Evolutionary conservation across 768 basidiomycete genomes (phyloP), one percentile per base, ranked within the genome.

Genomic region (Rhodotorula toruloides): DNA sequence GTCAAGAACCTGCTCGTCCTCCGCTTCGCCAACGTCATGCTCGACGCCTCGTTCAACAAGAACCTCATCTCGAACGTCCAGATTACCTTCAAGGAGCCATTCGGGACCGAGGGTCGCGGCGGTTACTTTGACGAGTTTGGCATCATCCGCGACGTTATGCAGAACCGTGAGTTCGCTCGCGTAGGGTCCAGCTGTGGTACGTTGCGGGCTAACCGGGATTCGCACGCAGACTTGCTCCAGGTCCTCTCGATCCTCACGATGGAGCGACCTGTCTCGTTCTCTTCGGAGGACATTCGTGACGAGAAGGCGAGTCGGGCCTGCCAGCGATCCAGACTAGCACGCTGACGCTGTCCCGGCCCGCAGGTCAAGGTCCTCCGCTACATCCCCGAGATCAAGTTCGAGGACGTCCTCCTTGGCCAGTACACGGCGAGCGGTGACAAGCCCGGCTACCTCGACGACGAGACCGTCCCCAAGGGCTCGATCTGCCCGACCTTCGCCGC

Each of bases 111-210:
- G 77, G 94, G 94, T n/a, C 89, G 94, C 72, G 94, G 94, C n/a
- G 94, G 96, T 25, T 99, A 99, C 83, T 99, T 99, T 81, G 94
- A 99, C 78, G 93, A 98, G 79, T 99, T 97, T 79, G 96, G 96
- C 61, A 98, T 99, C 78, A 93, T 99, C 78, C 88, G 94, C 76
- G 94, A 99, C 78, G 83, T 99, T 65, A 81, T 93, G 76, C 94
- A 99, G 81, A 99, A 99, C 80, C 94, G 94, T 96, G 78, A 79
- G 93, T 84, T n/a, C n/a, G n/a, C n/a, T n/a, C n/a, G n/a, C n/a
- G n/a, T n/a, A n/a, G n/a, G n/a, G n/a, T n/a, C n/a, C n/a, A n/a
- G n/a, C n/a, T n/a, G n/a, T n/a, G n/a, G n/a, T n/a, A n/a, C n/a
- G n/a, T n/a, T n/a, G n/a, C n/a, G n/a, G n/a, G n/a, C n/a, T n/a